Conservation (phyloP, 225 moss, liverwort and hornwort species). For the Sphagnum tenellum region DNA sequence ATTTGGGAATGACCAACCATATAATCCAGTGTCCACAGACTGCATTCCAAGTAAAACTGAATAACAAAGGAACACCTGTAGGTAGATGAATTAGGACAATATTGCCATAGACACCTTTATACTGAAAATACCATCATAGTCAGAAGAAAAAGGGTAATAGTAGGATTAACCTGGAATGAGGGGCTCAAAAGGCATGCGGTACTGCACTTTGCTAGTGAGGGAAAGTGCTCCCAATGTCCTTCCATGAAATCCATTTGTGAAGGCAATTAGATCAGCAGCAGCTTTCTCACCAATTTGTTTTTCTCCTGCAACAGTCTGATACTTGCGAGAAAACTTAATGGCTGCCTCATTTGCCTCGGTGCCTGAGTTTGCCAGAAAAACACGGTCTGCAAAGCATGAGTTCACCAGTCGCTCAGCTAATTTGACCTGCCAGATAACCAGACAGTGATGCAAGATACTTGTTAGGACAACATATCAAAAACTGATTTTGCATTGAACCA, state of each 20-base stretch:
- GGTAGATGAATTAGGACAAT: too few species aligned
- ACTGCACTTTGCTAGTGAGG: slow-evolving; percentile 84
- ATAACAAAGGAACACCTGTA: too few species aligned
- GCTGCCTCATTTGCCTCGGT: slow-evolving; percentile 95
- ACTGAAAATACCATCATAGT: too few species aligned
- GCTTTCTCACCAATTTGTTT: slow-evolving; percentile 22
- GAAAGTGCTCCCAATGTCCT: slow-evolving; percentile 73
- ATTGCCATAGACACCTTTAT: too few species aligned
- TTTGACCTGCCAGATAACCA: slow-evolving; percentile 41
- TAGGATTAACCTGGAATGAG: slow-evolving; percentile 45
- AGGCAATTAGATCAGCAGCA: slow-evolving; percentile 66
- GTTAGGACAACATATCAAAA: not conserved
- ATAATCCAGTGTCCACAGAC: too few species aligned
- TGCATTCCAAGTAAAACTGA: too few species aligned
- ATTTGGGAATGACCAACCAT: too few species aligned
- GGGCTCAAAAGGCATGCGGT: slow-evolving; percentile 81
- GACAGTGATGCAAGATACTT: not conserved
- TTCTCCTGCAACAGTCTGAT: slow-evolving; percentile 43
- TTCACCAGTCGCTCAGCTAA: slow-evolving; percentile 71
- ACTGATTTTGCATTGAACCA: too few species aligned
- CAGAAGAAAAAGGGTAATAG: too few species aligned
- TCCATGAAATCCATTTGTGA: slow-evolving; percentile 75
- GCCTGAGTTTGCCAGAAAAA: slow-evolving; percentile 77
- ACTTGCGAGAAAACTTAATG: slow-evolving; percentile 88
- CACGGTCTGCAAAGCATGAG: slow-evolving; percentile 74